Base-by-base conservation (phyloP, 495 filamentous ascomycete species). In the Hypoxylon rickii region DNA sequence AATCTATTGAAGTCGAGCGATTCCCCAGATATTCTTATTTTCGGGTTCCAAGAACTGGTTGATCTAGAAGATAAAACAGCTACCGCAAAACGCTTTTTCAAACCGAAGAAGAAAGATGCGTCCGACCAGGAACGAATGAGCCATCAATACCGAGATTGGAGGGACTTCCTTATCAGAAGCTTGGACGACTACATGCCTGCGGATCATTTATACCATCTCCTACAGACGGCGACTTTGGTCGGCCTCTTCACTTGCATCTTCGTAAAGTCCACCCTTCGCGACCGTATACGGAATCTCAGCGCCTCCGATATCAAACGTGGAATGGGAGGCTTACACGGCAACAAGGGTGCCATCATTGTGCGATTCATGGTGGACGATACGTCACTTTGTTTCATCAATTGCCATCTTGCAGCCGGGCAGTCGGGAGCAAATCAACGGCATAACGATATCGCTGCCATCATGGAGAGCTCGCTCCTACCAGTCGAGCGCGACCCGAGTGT, bases 41-140 rank as follows among this genome's bases (percentile, higher is more conserved):
- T 97, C 79, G 94, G 94, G 7, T 98, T 98, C 69, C 94, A 98
- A 68, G 94, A 98, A 69, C 79, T 98, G 7, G 93, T 98, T 10
- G 95, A 98, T 64, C 75, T 98, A 11, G 94, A 98, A 65, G 90
- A 97, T 68, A 98, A 96, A 76, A 95, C 89, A 58, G 86, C 94
- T 54, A 97, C 92, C 47, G 94, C 94, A n/a, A 96, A 89, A 73
- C 86, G 85, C 36, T 80, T 90, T 55, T 76, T 90, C 45, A 85
- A 86, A 44, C 73, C 78, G 63, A 97, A 95, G 73, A 96, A 96
- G 77, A 96, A 96, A 65, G 90, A 96, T 49, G 83, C 85, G n/a
- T 75, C 86, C 0, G 90, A 93, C 56, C 89, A 92, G 59, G 92
- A 97, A 66, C 87, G 91, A 56, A 97, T 97, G 90, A 93, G 89